A percentile compares a stretch with the other conserved stretches of the same genome.
phyloP scores from a whole-genome alignment of 1,284 basidiomycete genomes.

The Ceratorhiza oryzae-sativae region DNA sequence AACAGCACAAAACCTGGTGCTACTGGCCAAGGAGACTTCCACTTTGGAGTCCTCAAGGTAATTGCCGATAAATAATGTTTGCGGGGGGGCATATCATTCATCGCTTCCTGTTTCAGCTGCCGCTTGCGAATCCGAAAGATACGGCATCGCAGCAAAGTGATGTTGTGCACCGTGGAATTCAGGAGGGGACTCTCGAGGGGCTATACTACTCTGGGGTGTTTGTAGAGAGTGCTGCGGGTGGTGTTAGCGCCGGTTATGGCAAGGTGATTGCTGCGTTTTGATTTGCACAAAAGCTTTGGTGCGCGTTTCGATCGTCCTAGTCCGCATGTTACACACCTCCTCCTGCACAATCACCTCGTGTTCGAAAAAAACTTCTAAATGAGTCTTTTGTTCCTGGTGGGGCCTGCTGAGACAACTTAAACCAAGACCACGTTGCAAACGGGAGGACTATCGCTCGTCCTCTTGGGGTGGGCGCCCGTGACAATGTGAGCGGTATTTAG shows the following conservation, averaged over 20 bases:
- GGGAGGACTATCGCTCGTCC: too few species aligned
- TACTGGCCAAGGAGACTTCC: conserved; percentile 44
- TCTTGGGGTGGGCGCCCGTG: too few species aligned
- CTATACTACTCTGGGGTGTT: conserved; percentile 44
- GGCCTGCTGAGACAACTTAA: too few species aligned
- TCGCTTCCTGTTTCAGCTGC: conserved; percentile 53
- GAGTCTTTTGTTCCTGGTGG: too few species aligned
- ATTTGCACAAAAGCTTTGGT: background rate
- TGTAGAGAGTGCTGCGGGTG: conserved; percentile 41
- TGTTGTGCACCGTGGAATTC: conserved; percentile 44
- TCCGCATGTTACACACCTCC: background rate
- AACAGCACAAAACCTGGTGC: conserved; percentile 40
- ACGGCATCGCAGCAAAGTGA: conserved; percentile 48
- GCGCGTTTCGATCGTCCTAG: background rate
- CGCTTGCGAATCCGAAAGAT: conserved; percentile 60
- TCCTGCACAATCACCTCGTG: too few species aligned
- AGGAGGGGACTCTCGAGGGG: conserved; percentile 43
- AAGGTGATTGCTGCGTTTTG: conserved; percentile 30
- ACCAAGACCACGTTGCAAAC: too few species aligned
- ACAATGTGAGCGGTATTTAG: too few species aligned
- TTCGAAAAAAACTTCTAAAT: too few species aligned
- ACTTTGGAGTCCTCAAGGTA: conserved; percentile 32
- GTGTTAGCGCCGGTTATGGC: conserved; percentile 41
- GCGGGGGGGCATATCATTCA: background rate
- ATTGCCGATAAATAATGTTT: too few species aligned